A percentile compares a stretch with the other conserved stretches of the same genome.
Conservation (phyloP, 768 basidiomycete species). For the Daedalea quercina region DNA sequence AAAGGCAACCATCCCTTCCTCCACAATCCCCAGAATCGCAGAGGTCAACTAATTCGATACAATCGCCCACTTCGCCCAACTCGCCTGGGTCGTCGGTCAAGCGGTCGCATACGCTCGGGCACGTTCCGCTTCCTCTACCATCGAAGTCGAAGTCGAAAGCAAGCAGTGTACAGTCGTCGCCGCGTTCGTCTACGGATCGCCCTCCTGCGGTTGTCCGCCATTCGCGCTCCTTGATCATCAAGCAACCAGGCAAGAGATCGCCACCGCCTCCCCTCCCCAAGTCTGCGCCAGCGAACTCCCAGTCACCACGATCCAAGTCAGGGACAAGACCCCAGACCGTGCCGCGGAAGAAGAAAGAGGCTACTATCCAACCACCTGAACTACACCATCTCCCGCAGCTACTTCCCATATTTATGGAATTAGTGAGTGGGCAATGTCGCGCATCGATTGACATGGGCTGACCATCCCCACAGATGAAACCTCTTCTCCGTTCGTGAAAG, state of each 20-base stretch:
- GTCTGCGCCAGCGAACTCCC: neutral
- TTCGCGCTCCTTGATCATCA: conserved; percentile 36
- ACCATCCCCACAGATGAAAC: conserved; percentile 27
- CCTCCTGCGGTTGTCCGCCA: conserved; percentile 38
- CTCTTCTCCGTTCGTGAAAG: conserved; percentile 29
- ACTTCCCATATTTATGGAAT: conserved; percentile 85
- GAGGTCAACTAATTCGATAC: no score
- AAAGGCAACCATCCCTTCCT: neutral
- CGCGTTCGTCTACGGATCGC: conserved; percentile 8
- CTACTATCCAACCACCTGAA: conserved; percentile 63
- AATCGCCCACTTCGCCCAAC: no score
- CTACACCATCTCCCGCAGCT: conserved; percentile 73
- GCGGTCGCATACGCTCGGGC: conserved; percentile 16
- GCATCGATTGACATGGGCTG: neutral
- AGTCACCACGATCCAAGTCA: neutral
- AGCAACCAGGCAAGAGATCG: neutral
- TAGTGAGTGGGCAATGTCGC: conserved; percentile 49
- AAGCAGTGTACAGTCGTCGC: conserved; percentile 6
- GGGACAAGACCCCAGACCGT: neutral
- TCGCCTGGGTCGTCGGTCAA: neutral
- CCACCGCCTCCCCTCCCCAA: neutral
- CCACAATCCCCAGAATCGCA: neutral
- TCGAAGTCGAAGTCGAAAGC: neutral
- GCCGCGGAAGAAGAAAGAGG: conserved; percentile 35
- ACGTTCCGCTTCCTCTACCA: conserved; percentile 13